Conservation (phyloP, 305 asterid genomes). For the Withania somnifera region DNA sequence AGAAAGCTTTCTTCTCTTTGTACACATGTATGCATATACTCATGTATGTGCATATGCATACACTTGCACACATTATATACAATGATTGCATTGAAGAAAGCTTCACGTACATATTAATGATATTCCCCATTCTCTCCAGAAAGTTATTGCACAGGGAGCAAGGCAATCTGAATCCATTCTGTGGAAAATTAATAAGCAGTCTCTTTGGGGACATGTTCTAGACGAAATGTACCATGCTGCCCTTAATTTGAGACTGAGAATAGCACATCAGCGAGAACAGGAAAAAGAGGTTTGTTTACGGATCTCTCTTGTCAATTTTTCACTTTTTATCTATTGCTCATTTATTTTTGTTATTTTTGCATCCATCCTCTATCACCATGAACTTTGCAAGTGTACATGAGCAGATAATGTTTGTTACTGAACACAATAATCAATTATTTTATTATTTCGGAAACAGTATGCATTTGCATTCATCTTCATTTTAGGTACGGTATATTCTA, state of each 20-base stretch:
- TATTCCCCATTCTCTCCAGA: constrained; percentile 32
- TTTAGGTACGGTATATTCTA: neutral
- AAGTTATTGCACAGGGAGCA: constrained; percentile 25
- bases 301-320: neutral
- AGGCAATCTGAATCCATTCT: constrained; percentile 24
- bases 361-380: neutral
- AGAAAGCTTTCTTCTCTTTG: neutral
- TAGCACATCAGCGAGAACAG: constrained; percentile 47
- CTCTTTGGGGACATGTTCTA: constrained; percentile 34
- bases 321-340: neutral
- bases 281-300: constrained; percentile 49
- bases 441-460: neutral
- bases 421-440: neutral
- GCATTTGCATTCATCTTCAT: neutral
- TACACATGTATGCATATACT: neutral
- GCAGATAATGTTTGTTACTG: neutral
- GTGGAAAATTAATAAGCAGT: constrained; percentile 47
- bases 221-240: constrained; percentile 89
- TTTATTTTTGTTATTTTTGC: neutral
- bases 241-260: constrained; percentile 67
- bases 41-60: neutral
- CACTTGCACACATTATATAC: neutral
- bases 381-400: neutral
- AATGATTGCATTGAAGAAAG: neutral
- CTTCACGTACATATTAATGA: neutral